Percentiles rank a stretch among this genome's conserved stretches.
These are phyloP conservation scores for Pythium folliculosum DNA, from an alignment of 352 stramenopile species.

Conservation along the genomic window DNA sequence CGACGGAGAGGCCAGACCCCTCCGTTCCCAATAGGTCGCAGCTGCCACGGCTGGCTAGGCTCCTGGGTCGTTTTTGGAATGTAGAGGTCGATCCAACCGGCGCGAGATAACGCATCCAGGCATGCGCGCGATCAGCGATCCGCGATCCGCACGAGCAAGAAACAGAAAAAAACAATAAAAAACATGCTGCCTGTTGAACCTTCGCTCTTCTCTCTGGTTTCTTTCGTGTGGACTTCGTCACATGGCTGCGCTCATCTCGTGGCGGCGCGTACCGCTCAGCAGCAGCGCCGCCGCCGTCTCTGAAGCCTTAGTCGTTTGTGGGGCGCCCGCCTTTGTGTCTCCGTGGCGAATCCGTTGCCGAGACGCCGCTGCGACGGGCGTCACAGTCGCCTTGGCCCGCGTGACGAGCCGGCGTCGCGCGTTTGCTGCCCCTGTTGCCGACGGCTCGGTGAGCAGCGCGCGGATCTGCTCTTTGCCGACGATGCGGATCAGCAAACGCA, in stretches of 20 bases:
- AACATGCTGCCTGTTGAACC: too few relatives aligned
- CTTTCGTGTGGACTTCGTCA: too few relatives aligned
- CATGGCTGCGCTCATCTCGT: conserved; percentile 33
- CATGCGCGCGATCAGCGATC: too few relatives aligned
- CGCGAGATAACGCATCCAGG: too few relatives aligned
- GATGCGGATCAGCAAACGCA: conserved; percentile 33
- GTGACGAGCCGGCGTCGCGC: conserved; percentile 22
- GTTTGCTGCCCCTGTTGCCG: not conserved
- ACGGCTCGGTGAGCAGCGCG: not conserved
- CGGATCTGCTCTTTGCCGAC: conserved; percentile 29
- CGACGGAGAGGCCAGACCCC: too few relatives aligned
- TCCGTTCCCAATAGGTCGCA: too few relatives aligned
- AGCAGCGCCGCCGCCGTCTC: not conserved
- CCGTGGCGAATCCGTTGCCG: not conserved
- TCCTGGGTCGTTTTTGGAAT: too few relatives aligned
- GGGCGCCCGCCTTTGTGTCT: not conserved
- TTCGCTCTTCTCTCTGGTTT: too few relatives aligned
- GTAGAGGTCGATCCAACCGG: too few relatives aligned
- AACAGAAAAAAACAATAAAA: too few relatives aligned
- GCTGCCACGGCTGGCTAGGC: too few relatives aligned
- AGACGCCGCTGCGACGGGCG: not conserved
- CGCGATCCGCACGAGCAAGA: too few relatives aligned
- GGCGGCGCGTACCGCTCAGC: conserved; percentile 8
- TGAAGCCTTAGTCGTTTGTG: not conserved
- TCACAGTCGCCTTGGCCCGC: not conserved